phyloP scores from a whole-genome alignment of 192 early-diverging fungal genomes.

The Phlyctochytrium arcticum region DNA sequence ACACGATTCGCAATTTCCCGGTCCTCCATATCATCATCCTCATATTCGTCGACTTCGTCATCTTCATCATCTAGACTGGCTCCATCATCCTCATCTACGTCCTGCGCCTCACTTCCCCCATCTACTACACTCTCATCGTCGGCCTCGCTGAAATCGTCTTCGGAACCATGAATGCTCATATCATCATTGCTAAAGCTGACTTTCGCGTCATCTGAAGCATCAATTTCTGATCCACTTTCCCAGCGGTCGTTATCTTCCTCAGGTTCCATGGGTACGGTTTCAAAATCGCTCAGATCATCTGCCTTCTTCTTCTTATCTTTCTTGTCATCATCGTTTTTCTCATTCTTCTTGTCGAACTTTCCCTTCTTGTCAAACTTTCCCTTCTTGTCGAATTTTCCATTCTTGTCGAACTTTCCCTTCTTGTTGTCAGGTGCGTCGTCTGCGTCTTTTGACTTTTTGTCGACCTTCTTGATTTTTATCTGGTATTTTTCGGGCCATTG shows the following conservation, averaged over 20 bases:
- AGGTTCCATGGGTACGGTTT: slow-evolving; percentile 32
- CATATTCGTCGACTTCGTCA: slow-evolving; percentile 6
- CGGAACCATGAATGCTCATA: not conserved
- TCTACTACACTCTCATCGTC: slow-evolving; percentile 7
- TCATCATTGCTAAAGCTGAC: not conserved
- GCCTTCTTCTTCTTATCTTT: slow-evolving; percentile 19
- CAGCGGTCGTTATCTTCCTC: slow-evolving; percentile 10
- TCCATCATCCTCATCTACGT: slow-evolving; percentile 1
- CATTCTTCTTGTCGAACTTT: slow-evolving; percentile 8
- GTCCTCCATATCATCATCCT: slow-evolving; percentile 18
- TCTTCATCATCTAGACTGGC: slow-evolving; percentile 1
- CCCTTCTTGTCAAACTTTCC: slow-evolving; percentile 3
- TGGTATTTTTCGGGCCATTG: not conserved
- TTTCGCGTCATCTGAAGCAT: not conserved
- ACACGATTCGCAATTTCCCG: slow-evolving; percentile 28
- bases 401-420: slow-evolving; percentile 13
- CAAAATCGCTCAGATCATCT: slow-evolving; percentile 32
- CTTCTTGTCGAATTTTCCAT: slow-evolving; percentile 7
- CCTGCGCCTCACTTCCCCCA: slow-evolving; percentile 3
- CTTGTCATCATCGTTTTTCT: slow-evolving; percentile 16
- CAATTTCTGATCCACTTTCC: not conserved
- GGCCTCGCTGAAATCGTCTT: slow-evolving; percentile 12
- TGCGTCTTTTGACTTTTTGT: not conserved
- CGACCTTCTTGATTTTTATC: too few relatives aligned
- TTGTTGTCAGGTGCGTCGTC: not conserved